Base-by-base conservation (phyloP, 2,329 filamentous ascomycete species). In the Alternaria arbusti region DNA sequence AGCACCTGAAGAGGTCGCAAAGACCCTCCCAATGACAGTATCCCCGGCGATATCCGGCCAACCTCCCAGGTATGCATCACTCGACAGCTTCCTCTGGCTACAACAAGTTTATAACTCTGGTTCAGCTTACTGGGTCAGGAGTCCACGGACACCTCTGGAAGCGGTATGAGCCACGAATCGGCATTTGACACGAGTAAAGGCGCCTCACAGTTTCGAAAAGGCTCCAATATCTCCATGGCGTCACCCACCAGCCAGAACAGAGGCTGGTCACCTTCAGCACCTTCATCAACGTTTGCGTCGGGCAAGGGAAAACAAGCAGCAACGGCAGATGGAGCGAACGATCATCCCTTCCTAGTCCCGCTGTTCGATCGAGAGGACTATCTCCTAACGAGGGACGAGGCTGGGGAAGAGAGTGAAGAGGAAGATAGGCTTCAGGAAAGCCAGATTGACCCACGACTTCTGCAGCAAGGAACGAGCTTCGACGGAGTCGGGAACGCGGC, bases 361-460 rank as follows among this genome's bases (percentile, higher is more conserved):
- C 23, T 74, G 15, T 74, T 69, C 36, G 65, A 74, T 25, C 66
- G 71, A 40, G 65, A 71, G 13, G 71, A 74, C 58, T 69, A 57
- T 25, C 68, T 74, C 10, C 57, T 67, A 17, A 28, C 65, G 6
- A 54, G 50, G 22, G 65, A 60, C 17, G 65, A 70, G 3, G 63
- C 44, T 20, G 65, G 69, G 15, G 63, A 66, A 10, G 70, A 68
- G 11, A 54, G 62, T 17, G 61, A 67, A 1, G 44, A 47, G 2
- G 59, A 64, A 15, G 52, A 56, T 4, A 57, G 65, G 5, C 2
- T 54, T 6, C 60, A 69, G 15, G 44, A 61, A 11, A 54, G 43
- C 15, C 67, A 32, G 2, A 54, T 70, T 23, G 70, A 71, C 23
- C 69, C 70, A 10, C 59, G 62, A 44, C 40, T 71, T 8, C 22